A percentile compares a stretch with the other conserved stretches of the same genome.
phyloP scores from a whole-genome alignment of 164 flowering plant species.

The Vitis cinerea region DNA sequence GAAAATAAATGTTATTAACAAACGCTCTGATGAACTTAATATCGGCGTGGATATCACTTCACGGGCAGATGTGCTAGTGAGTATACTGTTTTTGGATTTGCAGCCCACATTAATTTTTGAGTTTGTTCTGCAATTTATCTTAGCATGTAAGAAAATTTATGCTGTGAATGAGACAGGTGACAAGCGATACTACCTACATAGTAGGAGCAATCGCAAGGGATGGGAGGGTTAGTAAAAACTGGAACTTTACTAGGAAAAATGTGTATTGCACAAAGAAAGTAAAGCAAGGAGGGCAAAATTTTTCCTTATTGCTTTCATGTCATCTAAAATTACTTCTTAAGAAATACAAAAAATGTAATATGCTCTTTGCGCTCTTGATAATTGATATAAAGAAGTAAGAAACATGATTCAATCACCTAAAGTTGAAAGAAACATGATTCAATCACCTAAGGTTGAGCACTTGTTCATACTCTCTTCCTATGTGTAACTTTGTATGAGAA shows the following conservation, averaged over 20 bases:
- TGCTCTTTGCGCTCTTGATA: not conserved
- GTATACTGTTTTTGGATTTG: slow-evolving; percentile 14
- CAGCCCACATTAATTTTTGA: not conserved
- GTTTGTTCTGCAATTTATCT: too few relatives aligned
- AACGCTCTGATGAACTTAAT: slow-evolving; percentile 87
- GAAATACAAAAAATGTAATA: not conserved
- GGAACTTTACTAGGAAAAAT: not conserved
- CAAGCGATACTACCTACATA: not conserved
- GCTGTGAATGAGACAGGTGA: not conserved
- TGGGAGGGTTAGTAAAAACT: not conserved
- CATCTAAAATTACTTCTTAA: not conserved
- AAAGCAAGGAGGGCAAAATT: not conserved
- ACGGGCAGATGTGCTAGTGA: slow-evolving; percentile 83
- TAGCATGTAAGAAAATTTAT: too few relatives aligned
- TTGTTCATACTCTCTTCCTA: too few relatives aligned
- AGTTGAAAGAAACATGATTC: not conserved
- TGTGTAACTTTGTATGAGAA: too few relatives aligned
- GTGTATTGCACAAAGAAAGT: not conserved
- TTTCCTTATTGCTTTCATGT: not conserved
- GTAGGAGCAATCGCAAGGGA: not conserved
- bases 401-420: not conserved
- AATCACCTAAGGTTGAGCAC: not conserved
- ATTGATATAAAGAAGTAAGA: not conserved
- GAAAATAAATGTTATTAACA: slow-evolving; percentile 55
- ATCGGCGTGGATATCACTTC: slow-evolving; percentile 67